A percentile compares a stretch with the other conserved stretches of the same genome.
These are phyloP conservation scores for Diaporthe eres DNA, from an alignment of 2,329 filamentous ascomycete species.

Conservation along the genomic window DNA sequence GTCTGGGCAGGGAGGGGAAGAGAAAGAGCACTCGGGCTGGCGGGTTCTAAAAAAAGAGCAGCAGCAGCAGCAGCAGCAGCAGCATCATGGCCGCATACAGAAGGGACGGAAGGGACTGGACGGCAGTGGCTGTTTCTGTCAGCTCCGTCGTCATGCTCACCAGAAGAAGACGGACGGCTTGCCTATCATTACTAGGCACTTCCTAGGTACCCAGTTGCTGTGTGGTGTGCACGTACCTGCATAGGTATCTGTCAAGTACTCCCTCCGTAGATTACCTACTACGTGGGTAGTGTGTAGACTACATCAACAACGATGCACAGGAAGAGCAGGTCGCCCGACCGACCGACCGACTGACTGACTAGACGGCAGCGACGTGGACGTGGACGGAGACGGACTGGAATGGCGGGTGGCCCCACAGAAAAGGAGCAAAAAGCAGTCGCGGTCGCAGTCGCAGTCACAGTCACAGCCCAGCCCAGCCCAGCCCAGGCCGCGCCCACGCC, in stretches of 20 bases:
- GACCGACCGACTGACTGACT: not conserved
- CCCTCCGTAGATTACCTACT: no score
- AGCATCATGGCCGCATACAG: constrained; percentile 8
- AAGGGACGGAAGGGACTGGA: constrained; percentile 10
- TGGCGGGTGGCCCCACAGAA: constrained; percentile 32
- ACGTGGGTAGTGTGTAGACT: not conserved
- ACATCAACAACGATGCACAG: not conserved
- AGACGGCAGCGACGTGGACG: constrained; percentile 13
- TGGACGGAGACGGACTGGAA: constrained; percentile 27
- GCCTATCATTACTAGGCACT: not conserved
- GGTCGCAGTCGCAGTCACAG: constrained; percentile 5
- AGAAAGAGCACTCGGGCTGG: constrained; percentile 7
- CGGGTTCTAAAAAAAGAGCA: constrained; percentile 34
- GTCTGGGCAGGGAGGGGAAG: not conserved
- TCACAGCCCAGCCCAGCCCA: constrained; percentile 16
- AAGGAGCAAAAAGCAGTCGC: constrained; percentile 19
- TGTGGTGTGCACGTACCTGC: not conserved
- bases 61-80: not conserved
- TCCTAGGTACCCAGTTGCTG: not conserved
- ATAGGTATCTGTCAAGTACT: not conserved
- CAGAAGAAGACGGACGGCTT: not conserved
- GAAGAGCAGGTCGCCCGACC: not conserved
- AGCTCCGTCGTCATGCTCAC: constrained; percentile 10
- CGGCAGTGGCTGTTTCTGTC: constrained; percentile 25
- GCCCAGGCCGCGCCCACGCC: constrained; percentile 3